Evolutionary conservation across 352 stramenopile genomes (phyloP).

Genomic region (Phytopythium sindhum): DNA sequence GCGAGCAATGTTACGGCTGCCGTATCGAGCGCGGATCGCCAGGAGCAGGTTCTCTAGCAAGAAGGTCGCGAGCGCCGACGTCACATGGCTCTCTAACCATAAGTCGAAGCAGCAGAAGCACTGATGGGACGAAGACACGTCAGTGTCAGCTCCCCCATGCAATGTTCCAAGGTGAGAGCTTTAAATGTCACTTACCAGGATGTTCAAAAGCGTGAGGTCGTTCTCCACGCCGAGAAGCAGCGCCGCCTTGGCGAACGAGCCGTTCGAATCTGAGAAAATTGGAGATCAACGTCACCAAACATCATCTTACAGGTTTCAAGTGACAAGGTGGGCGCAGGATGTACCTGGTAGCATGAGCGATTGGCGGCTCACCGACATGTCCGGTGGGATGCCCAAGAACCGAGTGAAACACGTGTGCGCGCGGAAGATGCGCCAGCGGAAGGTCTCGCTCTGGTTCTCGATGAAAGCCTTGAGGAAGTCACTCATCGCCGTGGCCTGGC

Average conservation of each 20-base stretch:
- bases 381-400: slow-evolving; percentile 67
- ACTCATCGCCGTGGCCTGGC: slow-evolving; percentile 46
- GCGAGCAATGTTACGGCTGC: slow-evolving; percentile 43
- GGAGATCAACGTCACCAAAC: not conserved
- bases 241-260: slow-evolving; percentile 46
- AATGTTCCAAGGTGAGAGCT: not conserved
- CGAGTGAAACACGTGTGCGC: slow-evolving; percentile 67
- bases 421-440: slow-evolving; percentile 75
- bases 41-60: slow-evolving; percentile 41
- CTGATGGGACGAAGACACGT: slow-evolving; percentile 16
- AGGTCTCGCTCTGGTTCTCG: slow-evolving; percentile 77
- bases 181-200: slow-evolving; percentile 48
- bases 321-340: not conserved
- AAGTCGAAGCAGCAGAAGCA: slow-evolving; percentile 70
- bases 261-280: slow-evolving; percentile 33
- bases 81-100: slow-evolving; percentile 59
- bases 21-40: slow-evolving; percentile 29
- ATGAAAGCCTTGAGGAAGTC: slow-evolving; percentile 84
- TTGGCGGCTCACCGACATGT: slow-evolving; percentile 66
- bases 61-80: slow-evolving; percentile 66
- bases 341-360: slow-evolving; percentile 65
- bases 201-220: slow-evolving; percentile 87
- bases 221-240: slow-evolving; percentile 81
- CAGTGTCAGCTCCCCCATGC: not conserved
- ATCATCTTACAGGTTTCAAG: not conserved